phyloP scores from a whole-genome alignment of 2,329 filamentous ascomycete genomes.

The Chaetomiaceae sp. region DNA sequence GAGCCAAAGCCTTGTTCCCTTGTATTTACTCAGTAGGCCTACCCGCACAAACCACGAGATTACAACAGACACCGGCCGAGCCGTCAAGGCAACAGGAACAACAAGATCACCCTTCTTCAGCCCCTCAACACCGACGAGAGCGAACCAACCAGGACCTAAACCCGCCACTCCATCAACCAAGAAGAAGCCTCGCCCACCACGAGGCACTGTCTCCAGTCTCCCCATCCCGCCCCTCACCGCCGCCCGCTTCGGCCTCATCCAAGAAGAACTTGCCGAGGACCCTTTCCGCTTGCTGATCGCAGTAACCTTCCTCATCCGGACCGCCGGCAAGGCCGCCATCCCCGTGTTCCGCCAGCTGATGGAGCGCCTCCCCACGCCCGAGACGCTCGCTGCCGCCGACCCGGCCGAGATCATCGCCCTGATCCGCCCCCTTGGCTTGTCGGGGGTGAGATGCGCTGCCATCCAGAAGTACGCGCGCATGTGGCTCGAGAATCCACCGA shows the following conservation, averaged over 20 bases:
- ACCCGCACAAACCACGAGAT: not conserved
- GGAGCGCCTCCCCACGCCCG: conserved; percentile 60
- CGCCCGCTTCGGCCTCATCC: conserved; percentile 69
- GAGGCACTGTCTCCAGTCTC: conserved; percentile 48
- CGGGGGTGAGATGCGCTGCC: conserved; percentile 59
- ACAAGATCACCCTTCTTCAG: conserved; percentile 35
- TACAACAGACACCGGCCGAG: not conserved
- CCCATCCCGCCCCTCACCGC: conserved; percentile 64
- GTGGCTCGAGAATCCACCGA: conserved; percentile 63
- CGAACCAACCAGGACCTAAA: not conserved
- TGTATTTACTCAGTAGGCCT: not conserved
- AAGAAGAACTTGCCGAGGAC: conserved; percentile 69
- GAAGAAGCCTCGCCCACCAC: conserved; percentile 26
- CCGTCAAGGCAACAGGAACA: conserved; percentile 21
- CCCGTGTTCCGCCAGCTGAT: conserved; percentile 70
- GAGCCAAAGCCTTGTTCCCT: not conserved
- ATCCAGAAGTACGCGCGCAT: conserved; percentile 65
- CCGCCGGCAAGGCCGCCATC: conserved; percentile 66
- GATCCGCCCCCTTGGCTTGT: conserved; percentile 68
- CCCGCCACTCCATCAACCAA: conserved; percentile 8
- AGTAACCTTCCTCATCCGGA: conserved; percentile 80
- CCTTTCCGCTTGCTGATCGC: conserved; percentile 79
- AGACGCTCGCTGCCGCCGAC: conserved; percentile 54
- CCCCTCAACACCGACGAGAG: not conserved
- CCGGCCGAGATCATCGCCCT: conserved; percentile 48